These are phyloP conservation scores for Ustilago esculenta DNA, from an alignment of 1,284 basidiomycete genomes.

Conservation along the genomic window DNA sequence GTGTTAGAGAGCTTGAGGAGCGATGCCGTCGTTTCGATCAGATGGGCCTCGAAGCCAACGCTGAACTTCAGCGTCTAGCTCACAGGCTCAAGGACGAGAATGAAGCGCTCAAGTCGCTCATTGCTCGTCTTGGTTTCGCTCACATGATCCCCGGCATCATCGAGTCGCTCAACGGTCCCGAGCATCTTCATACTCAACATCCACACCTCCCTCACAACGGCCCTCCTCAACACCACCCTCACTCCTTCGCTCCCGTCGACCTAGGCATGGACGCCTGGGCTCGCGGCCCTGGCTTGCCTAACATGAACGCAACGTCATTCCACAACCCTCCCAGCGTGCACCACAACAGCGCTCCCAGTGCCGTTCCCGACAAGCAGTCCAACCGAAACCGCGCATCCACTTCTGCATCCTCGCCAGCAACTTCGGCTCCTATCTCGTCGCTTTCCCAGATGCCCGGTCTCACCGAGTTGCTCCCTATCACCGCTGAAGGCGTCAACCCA, in stretches of 20 bases:
- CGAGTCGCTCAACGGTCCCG: conserved; percentile 35
- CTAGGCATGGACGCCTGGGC: conserved; percentile 46
- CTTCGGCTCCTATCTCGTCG: conserved; percentile 21
- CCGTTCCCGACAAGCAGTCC: conserved; percentile 12
- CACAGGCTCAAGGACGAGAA: conserved; percentile 60
- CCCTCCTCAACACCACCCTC: conserved; percentile 25
- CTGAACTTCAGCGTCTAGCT: conserved; percentile 57
- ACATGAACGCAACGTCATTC: conserved; percentile 14
- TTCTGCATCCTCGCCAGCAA: not conserved
- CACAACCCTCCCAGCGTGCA: no score
- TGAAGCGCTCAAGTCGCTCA: conserved; percentile 56
- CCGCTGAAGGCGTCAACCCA: conserved; percentile 34
- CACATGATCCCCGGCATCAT: conserved; percentile 51
- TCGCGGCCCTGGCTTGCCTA: conserved; percentile 8
- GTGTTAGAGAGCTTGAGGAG: conserved; percentile 60
- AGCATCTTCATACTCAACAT: conserved; percentile 28
- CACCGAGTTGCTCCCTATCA: conserved; percentile 27
- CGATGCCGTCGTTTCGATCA: conserved; percentile 60
- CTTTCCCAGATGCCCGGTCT: conserved; percentile 22
- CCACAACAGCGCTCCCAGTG: not conserved
- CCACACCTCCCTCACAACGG: conserved; percentile 21
- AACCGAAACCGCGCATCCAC: conserved; percentile 2
- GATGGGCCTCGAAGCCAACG: conserved; percentile 62
- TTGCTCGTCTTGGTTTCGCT: conserved; percentile 57
- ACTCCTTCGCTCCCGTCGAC: conserved; percentile 33